Evolutionary conservation across 352 stramenopile species (phyloP).

Genomic region (Peronosclerospora sorghi): DNA sequence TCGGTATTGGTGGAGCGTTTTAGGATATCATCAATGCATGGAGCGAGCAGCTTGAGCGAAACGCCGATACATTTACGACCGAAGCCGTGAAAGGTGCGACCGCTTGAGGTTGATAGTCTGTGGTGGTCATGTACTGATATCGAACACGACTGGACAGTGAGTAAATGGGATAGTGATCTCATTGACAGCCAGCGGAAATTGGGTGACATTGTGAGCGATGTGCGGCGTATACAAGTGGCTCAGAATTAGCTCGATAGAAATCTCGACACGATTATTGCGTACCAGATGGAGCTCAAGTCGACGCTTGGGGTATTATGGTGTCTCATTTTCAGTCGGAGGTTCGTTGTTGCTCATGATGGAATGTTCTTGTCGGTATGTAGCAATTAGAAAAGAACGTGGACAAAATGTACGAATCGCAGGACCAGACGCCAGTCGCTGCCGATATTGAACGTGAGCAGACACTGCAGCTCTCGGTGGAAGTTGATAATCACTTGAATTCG

Average conservation of each 20-base stretch:
- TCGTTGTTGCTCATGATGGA: too few relatives aligned
- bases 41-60: slow-evolving; percentile 79
- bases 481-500: slow-evolving; percentile 79
- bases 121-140: neutral
- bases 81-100: slow-evolving; percentile 74
- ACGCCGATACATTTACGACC: slow-evolving; percentile 78
- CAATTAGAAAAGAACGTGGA: slow-evolving; percentile 83
- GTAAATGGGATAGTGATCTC: slow-evolving; percentile 72
- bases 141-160: slow-evolving; percentile 47
- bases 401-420: slow-evolving; percentile 83
- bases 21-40: slow-evolving; percentile 86
- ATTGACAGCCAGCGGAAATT: slow-evolving; percentile 82
- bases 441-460: slow-evolving; percentile 83
- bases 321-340: too few relatives aligned
- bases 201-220: slow-evolving; percentile 70
- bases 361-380: slow-evolving; percentile 16
- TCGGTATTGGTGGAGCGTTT: too few relatives aligned
- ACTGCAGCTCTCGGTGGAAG: slow-evolving; percentile 75
- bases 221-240: slow-evolving; percentile 74
- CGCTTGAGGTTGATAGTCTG: neutral
- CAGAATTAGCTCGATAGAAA: slow-evolving; percentile 82
- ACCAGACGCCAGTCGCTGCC: slow-evolving; percentile 73
- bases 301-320: slow-evolving; percentile 75
- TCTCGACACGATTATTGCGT: slow-evolving; percentile 81
- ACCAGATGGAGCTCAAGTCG: slow-evolving; percentile 84